Conservation (phyloP, 176 grass and related monocot species). For the Oryza meridionalis region DNA sequence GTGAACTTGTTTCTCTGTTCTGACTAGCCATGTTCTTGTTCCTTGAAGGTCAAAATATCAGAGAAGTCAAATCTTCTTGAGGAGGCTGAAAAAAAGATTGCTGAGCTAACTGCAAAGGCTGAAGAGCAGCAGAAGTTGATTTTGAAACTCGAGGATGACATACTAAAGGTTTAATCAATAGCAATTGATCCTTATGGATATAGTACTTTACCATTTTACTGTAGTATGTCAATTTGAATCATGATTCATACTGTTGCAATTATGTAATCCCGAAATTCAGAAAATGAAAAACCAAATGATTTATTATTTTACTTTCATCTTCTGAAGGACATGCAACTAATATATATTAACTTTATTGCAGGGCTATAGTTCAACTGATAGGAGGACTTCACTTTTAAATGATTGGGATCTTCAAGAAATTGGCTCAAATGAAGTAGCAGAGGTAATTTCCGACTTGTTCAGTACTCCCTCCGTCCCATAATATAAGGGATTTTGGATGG, state of each 20-base stretch:
- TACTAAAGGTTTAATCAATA: slow-evolving; percentile 84
- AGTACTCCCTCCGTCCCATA: too few relatives aligned
- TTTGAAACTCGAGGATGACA: slow-evolving; percentile 97
- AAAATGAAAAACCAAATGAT: slow-evolving; percentile 14
- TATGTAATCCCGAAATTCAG: neutral
- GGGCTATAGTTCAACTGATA: slow-evolving; percentile 86
- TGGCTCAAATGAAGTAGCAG: slow-evolving; percentile 79
- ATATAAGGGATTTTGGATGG: too few relatives aligned
- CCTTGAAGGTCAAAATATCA: slow-evolving; percentile 93
- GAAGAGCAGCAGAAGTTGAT: slow-evolving; percentile 96
- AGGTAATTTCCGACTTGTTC: slow-evolving; percentile 58
- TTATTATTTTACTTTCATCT: slow-evolving; percentile 30
- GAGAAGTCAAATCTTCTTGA: slow-evolving; percentile 80
- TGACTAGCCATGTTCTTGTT: slow-evolving; percentile 38
- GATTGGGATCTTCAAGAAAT: slow-evolving; percentile 99
- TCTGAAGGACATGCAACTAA: slow-evolving; percentile 15
- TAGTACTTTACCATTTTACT: neutral
- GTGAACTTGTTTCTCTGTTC: slow-evolving; percentile 34
- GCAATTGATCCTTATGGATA: slow-evolving; percentile 13
- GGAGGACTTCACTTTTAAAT: slow-evolving; percentile 71
- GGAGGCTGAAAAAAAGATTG: slow-evolving; percentile 74
- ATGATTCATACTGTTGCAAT: slow-evolving; percentile 11
- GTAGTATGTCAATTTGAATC: slow-evolving; percentile 3
- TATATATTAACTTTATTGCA: slow-evolving; percentile 39
- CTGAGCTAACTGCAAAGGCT: slow-evolving; percentile 73